phyloP scores from a whole-genome alignment of 768 basidiomycete species.

The Macrolepiota dolichaula region DNA sequence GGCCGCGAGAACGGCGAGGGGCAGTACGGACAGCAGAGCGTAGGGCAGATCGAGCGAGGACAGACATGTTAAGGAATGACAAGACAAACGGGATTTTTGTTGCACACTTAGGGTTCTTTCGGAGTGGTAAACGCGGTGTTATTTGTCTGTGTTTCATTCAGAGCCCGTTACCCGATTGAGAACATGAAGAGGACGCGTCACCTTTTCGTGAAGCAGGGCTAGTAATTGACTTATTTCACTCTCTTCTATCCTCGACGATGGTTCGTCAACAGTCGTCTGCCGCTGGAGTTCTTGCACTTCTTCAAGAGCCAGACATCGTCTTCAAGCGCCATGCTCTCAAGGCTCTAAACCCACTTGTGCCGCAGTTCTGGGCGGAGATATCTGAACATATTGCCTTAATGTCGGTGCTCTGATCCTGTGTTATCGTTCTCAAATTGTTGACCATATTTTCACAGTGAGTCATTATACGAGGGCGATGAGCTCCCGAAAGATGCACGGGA shows the following conservation, averaged over 20 bases:
- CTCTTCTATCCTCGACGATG: conserved; percentile 39
- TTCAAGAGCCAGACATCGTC: conserved; percentile 82
- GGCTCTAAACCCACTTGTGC: conserved; percentile 77
- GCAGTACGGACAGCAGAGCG: conserved; percentile 46
- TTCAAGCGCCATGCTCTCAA: conserved; percentile 92
- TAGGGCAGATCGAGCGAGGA: conserved; percentile 44
- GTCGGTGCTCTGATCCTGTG: conserved; percentile 42
- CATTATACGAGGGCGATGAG: conserved; percentile 80
- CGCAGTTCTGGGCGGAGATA: conserved; percentile 98
- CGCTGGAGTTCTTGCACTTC: conserved; percentile 87
- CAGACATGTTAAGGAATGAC: conserved; percentile 37
- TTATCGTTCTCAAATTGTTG: conserved; percentile 10
- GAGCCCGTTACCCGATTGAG: conserved; percentile 15
- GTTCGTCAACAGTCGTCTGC: conserved; percentile 78
- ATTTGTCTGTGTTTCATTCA: background rate
- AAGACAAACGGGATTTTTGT: conserved; percentile 8
- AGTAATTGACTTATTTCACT: conserved; percentile 15
- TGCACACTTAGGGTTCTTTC: conserved; percentile 27
- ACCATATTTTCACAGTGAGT: conserved; percentile 58
- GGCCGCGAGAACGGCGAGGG: conserved; percentile 33
- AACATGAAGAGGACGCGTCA: conserved; percentile 38
- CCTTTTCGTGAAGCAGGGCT: conserved; percentile 27
- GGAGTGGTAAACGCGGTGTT: conserved; percentile 21
- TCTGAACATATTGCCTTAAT: conserved; percentile 90
- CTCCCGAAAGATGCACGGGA: conserved; percentile 72